Percentiles rank a stretch among this genome's conserved stretches.
Evolutionary conservation across 805 yeast species (phyloP).

Genomic region (Hermanozyma aechmeae): DNA sequence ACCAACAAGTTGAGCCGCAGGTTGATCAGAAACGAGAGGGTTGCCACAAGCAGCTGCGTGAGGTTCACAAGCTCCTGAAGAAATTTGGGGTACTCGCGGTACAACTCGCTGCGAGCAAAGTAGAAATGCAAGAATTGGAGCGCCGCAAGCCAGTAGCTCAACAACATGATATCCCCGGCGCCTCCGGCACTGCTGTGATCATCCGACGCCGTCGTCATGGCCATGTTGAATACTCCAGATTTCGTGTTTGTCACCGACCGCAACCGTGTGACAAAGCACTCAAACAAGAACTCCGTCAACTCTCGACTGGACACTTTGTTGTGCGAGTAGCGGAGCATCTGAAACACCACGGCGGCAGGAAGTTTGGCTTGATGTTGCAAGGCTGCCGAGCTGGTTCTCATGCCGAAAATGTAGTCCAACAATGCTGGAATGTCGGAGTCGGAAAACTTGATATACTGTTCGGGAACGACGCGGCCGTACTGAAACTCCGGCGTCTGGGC

Average conservation of each 20-base stretch:
- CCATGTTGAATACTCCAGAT: slow-evolving; percentile 47
- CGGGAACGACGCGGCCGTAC: slow-evolving; percentile 44
- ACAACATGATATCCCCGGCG: slow-evolving; percentile 55
- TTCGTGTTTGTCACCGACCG: slow-evolving; percentile 51
- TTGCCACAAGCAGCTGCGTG: slow-evolving; percentile 54
- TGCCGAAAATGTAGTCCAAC: slow-evolving; percentile 37
- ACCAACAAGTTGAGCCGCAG: slow-evolving; percentile 46
- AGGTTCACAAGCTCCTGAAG: slow-evolving; percentile 49
- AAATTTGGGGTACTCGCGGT: slow-evolving; percentile 43
- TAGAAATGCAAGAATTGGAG: slow-evolving; percentile 72
- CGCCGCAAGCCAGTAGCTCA: slow-evolving; percentile 86
- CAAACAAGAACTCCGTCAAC: slow-evolving; percentile 49
- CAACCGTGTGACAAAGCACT: slow-evolving; percentile 52
- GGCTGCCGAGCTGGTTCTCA: slow-evolving; percentile 29
- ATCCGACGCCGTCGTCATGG: slow-evolving; percentile 13
- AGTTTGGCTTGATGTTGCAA: slow-evolving; percentile 40
- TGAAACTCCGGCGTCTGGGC: slow-evolving; percentile 37
- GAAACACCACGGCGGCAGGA: slow-evolving; percentile 65
- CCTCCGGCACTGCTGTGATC: slow-evolving; percentile 14
- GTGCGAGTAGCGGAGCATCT: slow-evolving; percentile 62
- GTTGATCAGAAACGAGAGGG: slow-evolving; percentile 57
- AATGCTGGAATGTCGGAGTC: slow-evolving; percentile 47
- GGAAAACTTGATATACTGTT: slow-evolving; percentile 52
- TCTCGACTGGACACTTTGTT: slow-evolving; percentile 44
- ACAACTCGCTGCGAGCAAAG: slow-evolving; percentile 54